Base-by-base conservation (phyloP, 176 grass and related monocot genomes). In the Bolboschoenus planiculmis region DNA sequence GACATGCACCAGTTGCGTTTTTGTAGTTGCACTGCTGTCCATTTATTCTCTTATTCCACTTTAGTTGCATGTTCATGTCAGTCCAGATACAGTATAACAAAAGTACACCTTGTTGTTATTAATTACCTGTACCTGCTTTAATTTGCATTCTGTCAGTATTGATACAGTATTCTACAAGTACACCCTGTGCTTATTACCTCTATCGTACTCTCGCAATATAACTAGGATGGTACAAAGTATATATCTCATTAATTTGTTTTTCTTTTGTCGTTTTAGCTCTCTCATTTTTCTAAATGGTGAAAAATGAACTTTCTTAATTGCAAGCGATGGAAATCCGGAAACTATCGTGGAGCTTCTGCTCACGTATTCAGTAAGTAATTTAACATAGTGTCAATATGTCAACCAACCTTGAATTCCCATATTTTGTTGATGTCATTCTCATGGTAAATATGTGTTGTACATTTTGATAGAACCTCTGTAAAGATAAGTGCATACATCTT, bases 281-380 rank as follows among this genome's bases (percentile, higher is more conserved):
- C 40, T 24, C 16, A 53, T 42, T 56, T 56, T 8, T 20, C 18
- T 56, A 29, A 64, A 37, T 65, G 10, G 50, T 80, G 23, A 48
- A 54, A 50, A 42, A 36, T 53, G 5, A 15, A 29, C 4, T 80
- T 80, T 55, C 1, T 21, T 46, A 27, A 40, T 56, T 85, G 78
- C 83, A 97, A 92, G 90, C 30, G 81, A 94, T 47, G 50, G 48
- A 61, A 86, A 94, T 82, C 57, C 88, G 14, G 92, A 94, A 34
- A 83, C 92, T 66, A 85, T 97, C 63, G 16, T 97, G 10, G 85
- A 97, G 43, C 84, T 88, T 72, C 85, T 97, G n/a, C 90, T 97
- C 27, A 97, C 90, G 26, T 89, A 94, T 76, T 23, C 85, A 80
- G 95, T 94, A 55, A 83, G 33, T 86, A 60, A 39, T 58, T 68